A percentile compares a stretch with the other conserved stretches of the same genome.
phyloP scores from a whole-genome alignment of 768 basidiomycete species.

The Polyporus arcularius region DNA sequence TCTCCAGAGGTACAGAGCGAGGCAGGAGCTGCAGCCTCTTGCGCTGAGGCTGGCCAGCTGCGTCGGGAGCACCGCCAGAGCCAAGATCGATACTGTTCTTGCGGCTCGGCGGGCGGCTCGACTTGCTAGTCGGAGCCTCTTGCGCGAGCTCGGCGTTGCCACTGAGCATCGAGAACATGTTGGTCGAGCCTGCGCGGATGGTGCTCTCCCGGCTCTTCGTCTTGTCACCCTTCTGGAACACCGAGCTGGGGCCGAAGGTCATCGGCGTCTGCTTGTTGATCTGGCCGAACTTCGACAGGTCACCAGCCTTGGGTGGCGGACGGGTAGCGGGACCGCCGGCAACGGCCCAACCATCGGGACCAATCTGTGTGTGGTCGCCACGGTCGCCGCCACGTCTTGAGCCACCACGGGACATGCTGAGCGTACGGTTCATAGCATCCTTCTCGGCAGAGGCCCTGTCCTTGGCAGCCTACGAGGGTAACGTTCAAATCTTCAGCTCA shows the following conservation, averaged over 20 bases:
- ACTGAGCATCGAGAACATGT: conserved; percentile 88
- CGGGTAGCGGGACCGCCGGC: conserved; percentile 42
- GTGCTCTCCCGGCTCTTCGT: conserved; percentile 62
- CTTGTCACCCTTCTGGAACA: conserved; percentile 77
- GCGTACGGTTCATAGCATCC: conserved; percentile 56
- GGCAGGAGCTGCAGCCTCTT: conserved; percentile 76
- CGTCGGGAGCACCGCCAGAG: conserved; percentile 46
- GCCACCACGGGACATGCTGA: conserved; percentile 87
- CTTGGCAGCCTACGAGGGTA: conserved; percentile 65
- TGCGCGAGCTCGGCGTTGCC: conserved; percentile 57
- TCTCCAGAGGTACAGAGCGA: conserved; percentile 66
- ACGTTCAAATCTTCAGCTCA: not conserved
- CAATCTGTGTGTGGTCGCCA: conserved; percentile 54
- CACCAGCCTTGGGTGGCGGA: conserved; percentile 76
- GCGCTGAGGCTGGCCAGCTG: conserved; percentile 55
- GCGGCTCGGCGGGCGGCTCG: conserved; percentile 51
- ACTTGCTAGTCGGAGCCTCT: conserved; percentile 50
- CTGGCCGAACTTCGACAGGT: conserved; percentile 87
- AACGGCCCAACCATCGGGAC: conserved; percentile 89
- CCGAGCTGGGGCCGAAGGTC: conserved; percentile 82
- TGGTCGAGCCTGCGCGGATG: conserved; percentile 77
- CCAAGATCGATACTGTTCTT: conserved; percentile 55
- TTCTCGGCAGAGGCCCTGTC: conserved; percentile 88
- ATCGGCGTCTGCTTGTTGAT: conserved; percentile 67
- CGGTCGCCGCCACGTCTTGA: conserved; percentile 85